Base-by-base conservation (phyloP, 2,329 filamentous ascomycete species). In the Sclerotiophoma versabilis region DNA sequence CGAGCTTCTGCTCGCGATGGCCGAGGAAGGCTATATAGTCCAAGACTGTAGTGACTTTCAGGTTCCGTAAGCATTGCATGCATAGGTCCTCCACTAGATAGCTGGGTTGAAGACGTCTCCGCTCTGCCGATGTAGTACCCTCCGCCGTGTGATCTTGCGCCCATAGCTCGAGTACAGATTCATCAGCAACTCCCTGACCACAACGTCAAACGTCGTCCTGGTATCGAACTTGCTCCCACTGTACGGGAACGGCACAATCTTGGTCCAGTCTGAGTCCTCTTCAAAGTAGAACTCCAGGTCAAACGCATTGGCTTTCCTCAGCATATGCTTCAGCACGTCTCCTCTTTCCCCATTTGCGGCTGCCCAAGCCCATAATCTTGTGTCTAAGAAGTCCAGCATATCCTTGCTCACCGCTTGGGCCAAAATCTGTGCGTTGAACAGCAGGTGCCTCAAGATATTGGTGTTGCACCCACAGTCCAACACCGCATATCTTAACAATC, bases 401-500 rank as follows among this genome's bases (percentile, higher is more conserved):
- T 61, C 65, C 26, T 53, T 58, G 2, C 62, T 44, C 3, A 55
- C 42, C 5, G 57, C 49, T 15, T 39, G 41, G 10, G 64, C 65
- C 20, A 70, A 48, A 22, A 74, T 71, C 44, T 74, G 71, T 6
- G 69, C 69, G 22, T 74, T 74, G 64, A 69, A 74, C 1, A 74
- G 58, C 4, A 75, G 49, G 32, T 74, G 72, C 5, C 71, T 59
- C 5, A 74, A 17, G 15, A 70, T 64, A 33, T 65, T 68, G 44
- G 68, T 34, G 9, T 68, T 43, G 57, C 71, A 72, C 14, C 63
- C 65, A 44, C 64, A 71, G 3, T 71, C 57, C 10, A 69, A 51
- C 6, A 72, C 67, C 8, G 72, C 71, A 56, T 66, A 65, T 11
- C 66, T 60, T 26, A 75, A 27, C 33, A 64, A 43, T 0, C 66